These are phyloP conservation scores for Claviceps sorghi DNA, from an alignment of 2,329 filamentous ascomycete genomes.

Conservation along the genomic window DNA sequence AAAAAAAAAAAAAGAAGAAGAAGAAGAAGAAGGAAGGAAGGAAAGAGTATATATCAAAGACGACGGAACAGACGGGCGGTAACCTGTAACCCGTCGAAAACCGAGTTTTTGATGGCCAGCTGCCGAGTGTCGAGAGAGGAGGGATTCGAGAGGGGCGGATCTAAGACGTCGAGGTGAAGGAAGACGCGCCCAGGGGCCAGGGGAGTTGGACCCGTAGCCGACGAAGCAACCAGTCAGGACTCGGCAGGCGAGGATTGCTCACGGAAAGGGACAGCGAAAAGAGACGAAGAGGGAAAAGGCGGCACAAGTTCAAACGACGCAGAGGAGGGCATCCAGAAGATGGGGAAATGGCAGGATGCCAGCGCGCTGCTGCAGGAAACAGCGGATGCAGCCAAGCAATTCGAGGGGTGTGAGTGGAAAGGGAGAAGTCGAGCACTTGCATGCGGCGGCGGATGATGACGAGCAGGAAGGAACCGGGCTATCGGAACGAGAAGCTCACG, in stretches of 20 bases:
- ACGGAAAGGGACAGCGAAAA: background rate
- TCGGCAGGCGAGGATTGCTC: background rate
- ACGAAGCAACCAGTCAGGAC: background rate
- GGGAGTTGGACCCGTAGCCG: background rate
- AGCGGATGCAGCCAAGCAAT: background rate
- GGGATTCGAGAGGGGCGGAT: background rate
- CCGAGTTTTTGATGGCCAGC: background rate
- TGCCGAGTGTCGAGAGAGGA: background rate
- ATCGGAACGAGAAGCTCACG: slow-evolving; percentile 2
- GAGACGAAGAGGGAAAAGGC: background rate
- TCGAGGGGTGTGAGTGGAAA: background rate
- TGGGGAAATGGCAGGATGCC: background rate
- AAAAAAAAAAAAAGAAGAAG: background rate
- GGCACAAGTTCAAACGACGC: background rate
- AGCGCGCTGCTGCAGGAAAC: background rate
- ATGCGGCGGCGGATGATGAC: background rate
- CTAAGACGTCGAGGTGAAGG: background rate
- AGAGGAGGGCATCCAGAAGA: background rate
- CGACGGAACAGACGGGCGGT: background rate
- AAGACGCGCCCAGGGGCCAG: background rate
- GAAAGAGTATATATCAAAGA: background rate
- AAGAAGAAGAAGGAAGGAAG: too few species aligned
- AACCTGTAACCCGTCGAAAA: background rate
- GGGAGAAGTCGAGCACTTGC: background rate
- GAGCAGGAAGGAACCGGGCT: slow-evolving; percentile 2